These are phyloP conservation scores for Ceraceosorus guamensis DNA, from an alignment of 1,284 basidiomycete genomes.

Conservation along the genomic window DNA sequence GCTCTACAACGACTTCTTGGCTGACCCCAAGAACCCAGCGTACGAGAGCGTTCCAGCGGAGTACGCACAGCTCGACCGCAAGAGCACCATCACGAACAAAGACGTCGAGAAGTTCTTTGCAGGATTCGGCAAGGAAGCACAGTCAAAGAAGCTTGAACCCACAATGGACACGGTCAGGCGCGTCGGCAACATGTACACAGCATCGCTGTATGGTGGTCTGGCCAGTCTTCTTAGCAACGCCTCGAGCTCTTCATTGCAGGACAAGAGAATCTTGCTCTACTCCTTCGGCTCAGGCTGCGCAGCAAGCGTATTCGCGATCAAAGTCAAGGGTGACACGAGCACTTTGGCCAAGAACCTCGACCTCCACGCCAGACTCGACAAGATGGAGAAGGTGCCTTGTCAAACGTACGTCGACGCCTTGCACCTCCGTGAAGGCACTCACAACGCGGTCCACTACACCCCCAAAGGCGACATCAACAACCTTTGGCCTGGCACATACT, in stretches of 20 bases:
- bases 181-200: conserved; percentile 94
- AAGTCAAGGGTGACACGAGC: conserved; percentile 74
- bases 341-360: conserved; percentile 73
- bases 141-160: conserved; percentile 38
- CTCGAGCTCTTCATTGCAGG: conserved; percentile 32
- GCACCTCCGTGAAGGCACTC: conserved; percentile 72
- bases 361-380: conserved; percentile 66
- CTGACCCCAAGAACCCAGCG: conserved; percentile 64
- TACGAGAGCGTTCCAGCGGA: conserved; percentile 64
- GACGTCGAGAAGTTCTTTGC: conserved; percentile 69
- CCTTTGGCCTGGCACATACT: conserved; percentile 89
- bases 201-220: conserved; percentile 88
- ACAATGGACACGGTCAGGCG: conserved; percentile 44
- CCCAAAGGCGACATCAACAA: conserved; percentile 80
- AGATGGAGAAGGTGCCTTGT: conserved; percentile 85
- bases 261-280: conserved; percentile 67
- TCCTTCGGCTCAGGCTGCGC: conserved; percentile 90
- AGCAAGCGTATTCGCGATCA: conserved; percentile 78
- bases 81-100: conserved; percentile 68
- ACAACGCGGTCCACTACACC: conserved; percentile 79
- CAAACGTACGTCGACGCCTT: conserved; percentile 73
- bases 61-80: conserved; percentile 60
- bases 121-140: conserved; percentile 30
- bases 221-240: conserved; percentile 54
- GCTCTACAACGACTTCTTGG: conserved; percentile 83